A percentile compares a stretch with the other conserved stretches of the same genome.
phyloP scores from a whole-genome alignment of 306 rosid genomes.

The Mucuna pruriens region DNA sequence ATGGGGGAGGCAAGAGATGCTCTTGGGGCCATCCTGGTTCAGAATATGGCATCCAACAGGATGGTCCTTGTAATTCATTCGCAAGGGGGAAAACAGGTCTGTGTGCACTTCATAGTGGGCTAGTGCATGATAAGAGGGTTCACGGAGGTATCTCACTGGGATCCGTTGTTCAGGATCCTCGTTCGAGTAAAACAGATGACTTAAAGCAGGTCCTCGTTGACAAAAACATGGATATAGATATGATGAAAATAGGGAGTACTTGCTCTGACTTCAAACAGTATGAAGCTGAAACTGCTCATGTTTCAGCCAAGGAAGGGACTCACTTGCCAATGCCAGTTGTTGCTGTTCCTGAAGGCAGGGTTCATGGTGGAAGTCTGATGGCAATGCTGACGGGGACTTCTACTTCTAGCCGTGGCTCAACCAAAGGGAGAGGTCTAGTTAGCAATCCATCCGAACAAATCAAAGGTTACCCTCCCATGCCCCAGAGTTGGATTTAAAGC shows the following conservation, averaged over 20 bases:
- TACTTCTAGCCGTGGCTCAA: conserved; percentile 52
- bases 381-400: conserved; percentile 64
- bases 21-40: conserved; percentile 93
- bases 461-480: conserved; percentile 47
- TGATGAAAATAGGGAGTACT: conserved; percentile 37
- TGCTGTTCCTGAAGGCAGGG: conserved; percentile 81
- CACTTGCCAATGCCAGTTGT: conserved; percentile 45
- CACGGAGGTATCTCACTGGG: conserved; percentile 89
- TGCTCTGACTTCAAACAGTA: conserved; percentile 39
- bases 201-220: conserved; percentile 43
- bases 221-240: conserved; percentile 58
- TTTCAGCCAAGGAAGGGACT: conserved; percentile 43
- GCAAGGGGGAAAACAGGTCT: conserved; percentile 92
- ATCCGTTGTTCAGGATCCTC: conserved; percentile 58
- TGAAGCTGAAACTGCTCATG: conserved; percentile 40
- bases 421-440: conserved; percentile 40
- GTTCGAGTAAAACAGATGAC: conserved; percentile 50
- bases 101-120: conserved; percentile 86
- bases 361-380: conserved; percentile 91
- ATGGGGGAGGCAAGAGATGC: conserved; percentile 98
- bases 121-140: conserved; percentile 91
- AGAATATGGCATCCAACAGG: conserved; percentile 56
- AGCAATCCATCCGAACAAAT: conserved; percentile 47
- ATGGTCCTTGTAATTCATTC: conserved; percentile 79
- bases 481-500: conserved; percentile 68